These are phyloP conservation scores for Coemansia javaensis DNA, from an alignment of 192 early-diverging fungal genomes.

Conservation along the genomic window DNA sequence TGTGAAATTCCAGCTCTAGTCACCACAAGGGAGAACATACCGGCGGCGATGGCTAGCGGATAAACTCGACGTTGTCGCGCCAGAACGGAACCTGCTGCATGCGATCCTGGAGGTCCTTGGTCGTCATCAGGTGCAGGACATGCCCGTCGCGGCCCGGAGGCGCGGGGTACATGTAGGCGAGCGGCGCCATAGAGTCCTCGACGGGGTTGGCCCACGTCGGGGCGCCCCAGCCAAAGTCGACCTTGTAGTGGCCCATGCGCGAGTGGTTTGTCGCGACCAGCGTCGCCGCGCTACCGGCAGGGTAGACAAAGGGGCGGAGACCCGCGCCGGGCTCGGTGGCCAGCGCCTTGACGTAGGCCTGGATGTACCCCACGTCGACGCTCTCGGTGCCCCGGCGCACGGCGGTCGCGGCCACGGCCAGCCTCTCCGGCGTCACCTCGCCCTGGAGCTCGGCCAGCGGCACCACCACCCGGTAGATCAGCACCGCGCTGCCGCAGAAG, in stretches of 20 bases:
- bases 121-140: background rate
- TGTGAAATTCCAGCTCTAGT: background rate
- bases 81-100: background rate
- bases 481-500: background rate
- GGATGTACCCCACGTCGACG: background rate
- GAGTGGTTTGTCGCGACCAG: background rate
- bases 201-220: constrained; percentile 5
- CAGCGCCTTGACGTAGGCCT: background rate
- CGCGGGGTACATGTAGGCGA: background rate
- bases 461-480: background rate
- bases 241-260: background rate
- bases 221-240: constrained; percentile 11
- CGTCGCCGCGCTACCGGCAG: background rate
- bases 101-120: background rate
- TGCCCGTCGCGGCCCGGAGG: background rate
- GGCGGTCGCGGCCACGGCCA: background rate
- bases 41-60: no score
- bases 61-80: no score
- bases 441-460: background rate
- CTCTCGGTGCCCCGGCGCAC: background rate
- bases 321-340: background rate
- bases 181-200: background rate
- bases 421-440: background rate
- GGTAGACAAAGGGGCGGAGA: background rate
- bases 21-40: background rate